A percentile compares a stretch with the other conserved stretches of the same genome.
These are phyloP conservation scores for Rutstroemia sp. DNA, from an alignment of 2,329 filamentous ascomycete genomes.

Conservation along the genomic window DNA sequence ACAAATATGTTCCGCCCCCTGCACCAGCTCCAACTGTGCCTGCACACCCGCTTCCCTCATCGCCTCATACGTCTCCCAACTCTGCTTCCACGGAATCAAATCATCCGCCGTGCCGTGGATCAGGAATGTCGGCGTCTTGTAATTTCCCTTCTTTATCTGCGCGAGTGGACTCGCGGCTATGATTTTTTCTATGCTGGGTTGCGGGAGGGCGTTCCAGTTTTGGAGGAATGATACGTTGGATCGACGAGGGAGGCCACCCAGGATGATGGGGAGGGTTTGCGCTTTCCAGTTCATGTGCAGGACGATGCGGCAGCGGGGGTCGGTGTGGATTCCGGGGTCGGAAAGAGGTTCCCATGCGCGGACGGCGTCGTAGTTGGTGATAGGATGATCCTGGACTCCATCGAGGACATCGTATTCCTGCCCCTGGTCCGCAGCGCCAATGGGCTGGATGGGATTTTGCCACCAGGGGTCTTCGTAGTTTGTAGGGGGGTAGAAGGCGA, in stretches of 20 bases:
- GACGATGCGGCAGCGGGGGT: slow-evolving; percentile 32
- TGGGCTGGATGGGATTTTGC: too few species aligned
- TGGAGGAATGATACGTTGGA: too few species aligned
- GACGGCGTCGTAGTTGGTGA: too few species aligned
- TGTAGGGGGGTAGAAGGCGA: too few species aligned
- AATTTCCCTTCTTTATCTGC: slow-evolving; percentile 28
- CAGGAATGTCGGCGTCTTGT: slow-evolving; percentile 31
- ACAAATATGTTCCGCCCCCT: slow-evolving; percentile 3
- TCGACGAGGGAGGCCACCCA: slow-evolving; percentile 16
- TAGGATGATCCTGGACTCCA: too few species aligned
- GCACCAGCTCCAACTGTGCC: background rate
- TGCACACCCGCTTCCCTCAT: slow-evolving; percentile 18
- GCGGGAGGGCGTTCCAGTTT: slow-evolving; percentile 2
- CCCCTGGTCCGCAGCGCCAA: too few species aligned
- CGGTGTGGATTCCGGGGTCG: slow-evolving; percentile 7
- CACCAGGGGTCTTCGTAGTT: too few species aligned
- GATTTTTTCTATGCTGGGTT: slow-evolving; percentile 11
- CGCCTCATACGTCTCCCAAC: slow-evolving; percentile 18
- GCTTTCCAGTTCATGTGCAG: slow-evolving; percentile 38
- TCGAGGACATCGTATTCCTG: too few species aligned
- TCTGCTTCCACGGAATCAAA: slow-evolving; percentile 29
- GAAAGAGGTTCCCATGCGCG: too few species aligned
- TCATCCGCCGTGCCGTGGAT: slow-evolving; percentile 29
- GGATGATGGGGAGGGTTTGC: slow-evolving; percentile 31
- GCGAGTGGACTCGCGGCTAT: slow-evolving; percentile 23